Percentiles rank a stretch among this genome's conserved stretches.
phyloP scores from a whole-genome alignment of 1,284 basidiomycete species.

The Meripilus lineatus region DNA sequence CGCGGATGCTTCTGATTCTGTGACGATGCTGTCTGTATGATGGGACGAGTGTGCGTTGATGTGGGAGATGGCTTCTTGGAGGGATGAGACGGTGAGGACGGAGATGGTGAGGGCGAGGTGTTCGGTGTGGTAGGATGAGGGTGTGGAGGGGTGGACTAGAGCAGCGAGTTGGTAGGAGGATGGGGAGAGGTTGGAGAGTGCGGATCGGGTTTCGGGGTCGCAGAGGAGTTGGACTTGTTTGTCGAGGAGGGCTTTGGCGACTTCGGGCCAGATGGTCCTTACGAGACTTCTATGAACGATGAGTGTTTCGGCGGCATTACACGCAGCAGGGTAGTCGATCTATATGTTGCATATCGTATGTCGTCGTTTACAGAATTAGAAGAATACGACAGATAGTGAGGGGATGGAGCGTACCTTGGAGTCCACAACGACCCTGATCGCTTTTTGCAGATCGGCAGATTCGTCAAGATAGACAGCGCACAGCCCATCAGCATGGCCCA shows the following conservation, averaged over 20 bases:
- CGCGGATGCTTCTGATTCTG: constrained; percentile 68
- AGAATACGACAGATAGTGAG: constrained; percentile 1
- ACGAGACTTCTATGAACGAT: constrained; percentile 77
- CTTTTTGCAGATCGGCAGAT: constrained; percentile 73
- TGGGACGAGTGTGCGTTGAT: constrained; percentile 94
- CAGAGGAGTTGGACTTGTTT: constrained; percentile 78
- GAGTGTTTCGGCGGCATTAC: constrained; percentile 91
- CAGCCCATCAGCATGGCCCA: constrained; percentile 98
- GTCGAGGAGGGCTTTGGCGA: constrained; percentile 71
- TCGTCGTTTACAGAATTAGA: constrained; percentile 1
- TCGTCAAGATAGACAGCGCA: constrained; percentile 90
- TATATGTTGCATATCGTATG: constrained; percentile 25
- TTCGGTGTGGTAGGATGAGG: constrained; percentile 79
- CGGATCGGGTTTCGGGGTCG: constrained; percentile 62
- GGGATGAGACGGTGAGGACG: constrained; percentile 68
- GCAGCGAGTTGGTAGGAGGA: constrained; percentile 34
- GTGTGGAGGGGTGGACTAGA: constrained; percentile 47
- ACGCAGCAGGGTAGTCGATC: constrained; percentile 95
- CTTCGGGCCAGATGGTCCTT: constrained; percentile 70
- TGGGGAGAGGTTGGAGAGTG: constrained; percentile 34
- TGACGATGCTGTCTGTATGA: constrained; percentile 93
- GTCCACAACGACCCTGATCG: constrained; percentile 80
- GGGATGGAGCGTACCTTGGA: constrained; percentile 81
- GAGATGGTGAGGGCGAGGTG: constrained; percentile 84
- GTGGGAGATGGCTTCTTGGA: constrained; percentile 75